Evolutionary conservation across 805 yeast species (phyloP).

Genomic region (Teunomyces barrocoloradensis): DNA sequence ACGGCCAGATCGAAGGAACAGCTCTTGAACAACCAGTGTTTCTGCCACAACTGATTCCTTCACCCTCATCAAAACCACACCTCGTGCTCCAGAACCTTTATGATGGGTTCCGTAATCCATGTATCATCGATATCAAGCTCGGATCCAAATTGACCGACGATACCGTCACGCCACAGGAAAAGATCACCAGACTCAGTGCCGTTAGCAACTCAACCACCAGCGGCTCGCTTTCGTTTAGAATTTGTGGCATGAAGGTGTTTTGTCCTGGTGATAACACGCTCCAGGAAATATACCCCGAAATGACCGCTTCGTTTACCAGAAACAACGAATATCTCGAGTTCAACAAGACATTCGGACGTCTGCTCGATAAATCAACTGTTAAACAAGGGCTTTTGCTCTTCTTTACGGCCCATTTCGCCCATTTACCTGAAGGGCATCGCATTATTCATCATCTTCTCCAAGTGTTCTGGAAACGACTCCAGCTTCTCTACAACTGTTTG

Average conservation of each 20-base stretch:
- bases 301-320: constrained; percentile 10
- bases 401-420: constrained; percentile 47
- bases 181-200: constrained; percentile 53
- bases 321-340: constrained; percentile 47
- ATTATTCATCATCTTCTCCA: constrained; percentile 31
- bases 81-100: constrained; percentile 72
- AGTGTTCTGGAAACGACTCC: constrained; percentile 57
- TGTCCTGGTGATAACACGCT: constrained; percentile 8
- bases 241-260: constrained; percentile 82
- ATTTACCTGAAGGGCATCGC: constrained; percentile 22
- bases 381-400: constrained; percentile 44
- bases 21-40: not conserved
- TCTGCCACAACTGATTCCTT: not conserved
- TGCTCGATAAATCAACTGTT: constrained; percentile 44
- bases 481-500: constrained; percentile 63
- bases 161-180: constrained; percentile 50
- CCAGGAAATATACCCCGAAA: not conserved
- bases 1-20: constrained; percentile 29
- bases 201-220: constrained; percentile 78
- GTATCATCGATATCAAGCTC: constrained; percentile 78
- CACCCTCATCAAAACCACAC: constrained; percentile 27
- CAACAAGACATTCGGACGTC: constrained; percentile 72
- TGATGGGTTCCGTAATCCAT: constrained; percentile 60
- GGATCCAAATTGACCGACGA: constrained; percentile 73
- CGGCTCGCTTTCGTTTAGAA: constrained; percentile 69